Evolutionary conservation across 305 asterid species (phyloP).

Genomic region (Fraxinus angustifolia): DNA sequence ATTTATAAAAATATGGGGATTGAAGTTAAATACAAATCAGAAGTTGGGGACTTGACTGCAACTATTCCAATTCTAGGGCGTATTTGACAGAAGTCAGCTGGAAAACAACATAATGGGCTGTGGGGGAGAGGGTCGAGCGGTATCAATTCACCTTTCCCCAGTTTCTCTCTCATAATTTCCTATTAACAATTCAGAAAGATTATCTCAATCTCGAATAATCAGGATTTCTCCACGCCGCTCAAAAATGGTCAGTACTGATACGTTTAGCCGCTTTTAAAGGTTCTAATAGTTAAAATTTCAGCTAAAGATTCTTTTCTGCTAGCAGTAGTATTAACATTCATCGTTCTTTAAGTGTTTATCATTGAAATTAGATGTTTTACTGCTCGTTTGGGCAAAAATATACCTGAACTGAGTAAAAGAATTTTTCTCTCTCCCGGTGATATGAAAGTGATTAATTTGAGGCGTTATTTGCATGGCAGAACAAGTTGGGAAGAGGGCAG

Average conservation of each 20-base stretch:
- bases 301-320: slow-evolving; percentile 15
- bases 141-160: background rate
- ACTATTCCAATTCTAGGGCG: background rate
- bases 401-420: background rate
- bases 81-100: background rate
- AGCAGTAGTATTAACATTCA: slow-evolving; percentile 1
- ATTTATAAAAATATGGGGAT: background rate
- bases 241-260: slow-evolving; percentile 34
- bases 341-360: slow-evolving; percentile 1
- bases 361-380: background rate
- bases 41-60: background rate
- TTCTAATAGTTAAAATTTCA: background rate
- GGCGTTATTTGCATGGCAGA: slow-evolving; percentile 46
- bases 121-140: background rate
- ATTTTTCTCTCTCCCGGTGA: background rate
- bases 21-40: background rate
- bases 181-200: background rate
- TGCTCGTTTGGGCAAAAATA: background rate
- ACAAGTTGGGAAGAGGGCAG: slow-evolving; percentile 86
- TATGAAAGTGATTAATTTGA: slow-evolving; percentile 11
- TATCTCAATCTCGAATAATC: slow-evolving; percentile 15
- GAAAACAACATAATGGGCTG: background rate
- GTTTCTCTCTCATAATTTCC: background rate
- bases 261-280: background rate
- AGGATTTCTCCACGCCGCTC: slow-evolving; percentile 22